Percentiles rank a stretch among this genome's conserved stretches.
These are phyloP conservation scores for Tolypocladium nubicola DNA, from an alignment of 2,329 filamentous ascomycete species.

Conservation along the genomic window DNA sequence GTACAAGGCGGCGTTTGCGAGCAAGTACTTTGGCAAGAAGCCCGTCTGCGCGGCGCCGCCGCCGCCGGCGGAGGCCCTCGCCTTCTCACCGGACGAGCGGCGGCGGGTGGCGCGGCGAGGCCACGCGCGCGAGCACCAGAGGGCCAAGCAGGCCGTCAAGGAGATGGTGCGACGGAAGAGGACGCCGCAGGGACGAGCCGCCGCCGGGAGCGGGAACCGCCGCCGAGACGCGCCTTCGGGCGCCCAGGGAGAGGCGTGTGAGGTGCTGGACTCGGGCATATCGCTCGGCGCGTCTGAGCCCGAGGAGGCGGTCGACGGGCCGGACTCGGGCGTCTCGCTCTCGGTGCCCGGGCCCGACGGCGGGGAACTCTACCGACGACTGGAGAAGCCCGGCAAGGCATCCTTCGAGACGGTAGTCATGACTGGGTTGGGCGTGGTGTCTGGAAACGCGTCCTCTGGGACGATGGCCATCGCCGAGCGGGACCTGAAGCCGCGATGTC, in stretches of 20 bases:
- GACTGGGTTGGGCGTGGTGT: neutral
- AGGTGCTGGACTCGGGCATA: neutral
- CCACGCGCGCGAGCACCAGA: neutral
- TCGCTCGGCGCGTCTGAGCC: neutral
- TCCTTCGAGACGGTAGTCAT: neutral
- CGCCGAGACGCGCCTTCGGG: neutral
- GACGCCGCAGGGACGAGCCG: neutral
- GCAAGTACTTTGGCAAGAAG: neutral
- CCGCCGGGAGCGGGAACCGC: neutral
- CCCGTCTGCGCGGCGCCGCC: neutral
- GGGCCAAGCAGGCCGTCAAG: neutral
- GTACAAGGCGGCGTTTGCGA: neutral
- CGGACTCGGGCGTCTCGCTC: neutral
- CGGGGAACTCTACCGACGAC: too few relatives aligned
- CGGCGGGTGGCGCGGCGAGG: too few relatives aligned
- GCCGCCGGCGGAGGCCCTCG: neutral
- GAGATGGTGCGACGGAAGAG: neutral
- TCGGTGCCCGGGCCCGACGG: neutral
- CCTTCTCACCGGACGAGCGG: neutral
- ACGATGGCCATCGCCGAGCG: neutral
- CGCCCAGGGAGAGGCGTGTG: neutral
- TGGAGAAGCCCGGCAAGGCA: neutral
- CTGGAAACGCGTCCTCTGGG: neutral
- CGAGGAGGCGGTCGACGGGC: too few relatives aligned
- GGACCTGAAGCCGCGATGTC: neutral